Base-by-base conservation (phyloP, 805 yeast species). In the Yarrowia phangngaensis region DNA sequence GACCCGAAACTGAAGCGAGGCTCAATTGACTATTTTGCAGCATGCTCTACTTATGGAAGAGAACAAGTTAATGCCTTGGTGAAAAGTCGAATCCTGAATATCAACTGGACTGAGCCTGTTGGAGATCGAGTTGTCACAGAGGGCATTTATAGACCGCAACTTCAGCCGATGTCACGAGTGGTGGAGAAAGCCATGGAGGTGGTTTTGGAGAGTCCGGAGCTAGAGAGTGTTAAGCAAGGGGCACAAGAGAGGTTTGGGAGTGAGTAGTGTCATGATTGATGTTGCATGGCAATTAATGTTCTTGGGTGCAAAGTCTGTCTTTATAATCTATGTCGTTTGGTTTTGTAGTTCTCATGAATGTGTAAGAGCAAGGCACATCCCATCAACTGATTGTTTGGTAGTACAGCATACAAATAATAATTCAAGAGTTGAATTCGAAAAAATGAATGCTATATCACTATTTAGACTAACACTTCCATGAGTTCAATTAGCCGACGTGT, bases 81-180 rank as follows among this genome's bases (percentile, higher is more conserved):
- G 14, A 43, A 47, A 22, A 22, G 51, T 4, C 31, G 40, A n/a
- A 45, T 52, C 11, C 16, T 52, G 7, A 49, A 51, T 29, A 45
- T 52, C 23, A 35, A 43, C 23, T 52, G 55, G 55, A 47, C 55
- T 7, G 48, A 46, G 12, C 53, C 53, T 14, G 32, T 51, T 11
- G 45, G 54, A 14, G 35, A 49, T 6, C 20, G 28, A 34, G 26
- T 38, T 8, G 20, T 27, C 6, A 8, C 38, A 11, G 29, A 50
- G 13, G 53, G 28, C 35, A 20, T 53, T 32, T 51, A 50, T 26
- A 35, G 31, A 19, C 55, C 55, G 3, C 52, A 40, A 27, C 46
- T 53, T 16, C 45, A 51, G 8, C 51, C 55, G n/a, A 40, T 52
- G 38, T 52, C 55, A 6, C 29, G 55, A 22, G 55, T 53, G 13